These are phyloP conservation scores for Xerocomus spinulosus DNA, from an alignment of 768 basidiomycete species.

Conservation along the genomic window DNA sequence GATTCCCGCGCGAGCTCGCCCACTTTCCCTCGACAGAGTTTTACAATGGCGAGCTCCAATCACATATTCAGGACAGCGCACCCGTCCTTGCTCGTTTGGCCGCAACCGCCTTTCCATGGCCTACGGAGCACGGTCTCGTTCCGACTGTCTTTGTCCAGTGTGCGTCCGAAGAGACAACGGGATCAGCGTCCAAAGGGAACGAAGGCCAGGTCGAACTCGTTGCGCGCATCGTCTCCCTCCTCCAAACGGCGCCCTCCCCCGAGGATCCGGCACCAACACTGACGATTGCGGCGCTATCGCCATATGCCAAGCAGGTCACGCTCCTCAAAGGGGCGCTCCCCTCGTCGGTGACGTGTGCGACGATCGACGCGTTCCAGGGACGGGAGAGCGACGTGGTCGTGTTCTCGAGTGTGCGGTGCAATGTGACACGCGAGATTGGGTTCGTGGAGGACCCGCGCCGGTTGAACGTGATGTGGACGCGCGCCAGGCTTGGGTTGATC, in stretches of 20 bases:
- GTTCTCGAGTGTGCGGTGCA: constrained; percentile 61
- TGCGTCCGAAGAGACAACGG: constrained; percentile 52
- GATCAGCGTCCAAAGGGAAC: constrained; percentile 58
- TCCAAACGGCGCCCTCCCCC: constrained; percentile 18
- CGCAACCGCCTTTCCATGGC: constrained; percentile 55
- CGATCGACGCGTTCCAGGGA: constrained; percentile 53
- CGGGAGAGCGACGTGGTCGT: constrained; percentile 65
- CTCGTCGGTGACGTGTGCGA: constrained; percentile 18
- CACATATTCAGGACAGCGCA: constrained; percentile 39
- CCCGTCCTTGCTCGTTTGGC: constrained; percentile 36
- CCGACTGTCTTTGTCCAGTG: constrained; percentile 61
- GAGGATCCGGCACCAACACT: not conserved
- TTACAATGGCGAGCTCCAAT: constrained; percentile 50
- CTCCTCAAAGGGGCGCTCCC: constrained; percentile 39
- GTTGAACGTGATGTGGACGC: constrained; percentile 64
- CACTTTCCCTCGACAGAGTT: constrained; percentile 60
- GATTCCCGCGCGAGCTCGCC: constrained; percentile 55
- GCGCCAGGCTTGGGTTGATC: constrained; percentile 53
- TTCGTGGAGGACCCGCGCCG: constrained; percentile 61
- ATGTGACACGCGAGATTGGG: constrained; percentile 55
- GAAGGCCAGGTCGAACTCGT: constrained; percentile 53
- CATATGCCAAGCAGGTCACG: constrained; percentile 54
- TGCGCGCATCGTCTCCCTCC: constrained; percentile 41
- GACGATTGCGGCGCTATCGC: constrained; percentile 38
- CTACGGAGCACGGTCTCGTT: constrained; percentile 32